phyloP scores from a whole-genome alignment of 2,329 filamentous ascomycete genomes.

The Botrytis fragariae region DNA sequence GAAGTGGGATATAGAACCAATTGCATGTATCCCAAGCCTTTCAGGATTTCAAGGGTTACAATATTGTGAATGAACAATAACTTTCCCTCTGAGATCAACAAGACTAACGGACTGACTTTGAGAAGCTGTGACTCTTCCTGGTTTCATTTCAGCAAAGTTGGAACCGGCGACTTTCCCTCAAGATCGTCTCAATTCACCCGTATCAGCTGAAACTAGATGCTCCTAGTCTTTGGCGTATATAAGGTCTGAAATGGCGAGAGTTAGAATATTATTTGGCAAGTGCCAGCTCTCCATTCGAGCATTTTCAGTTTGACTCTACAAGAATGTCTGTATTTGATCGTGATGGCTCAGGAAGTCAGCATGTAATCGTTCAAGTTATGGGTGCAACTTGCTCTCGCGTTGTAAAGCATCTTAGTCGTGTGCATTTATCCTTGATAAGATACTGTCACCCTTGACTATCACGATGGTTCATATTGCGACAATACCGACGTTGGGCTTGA shows the following conservation, averaged over 20 bases:
- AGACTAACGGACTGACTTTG: not conserved
- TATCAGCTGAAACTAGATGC: not conserved
- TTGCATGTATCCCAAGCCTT: not conserved
- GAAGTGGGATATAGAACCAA: not conserved
- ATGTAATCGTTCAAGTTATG: not conserved
- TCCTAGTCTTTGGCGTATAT: not conserved
- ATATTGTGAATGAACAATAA: too few relatives aligned
- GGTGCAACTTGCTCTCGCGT: too few relatives aligned
- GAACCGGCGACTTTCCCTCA: not conserved
- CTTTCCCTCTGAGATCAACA: not conserved
- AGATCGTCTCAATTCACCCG: not conserved
- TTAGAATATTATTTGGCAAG: not conserved
- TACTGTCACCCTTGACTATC: too few relatives aligned
- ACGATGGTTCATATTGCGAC: too few relatives aligned
- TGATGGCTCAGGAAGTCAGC: not conserved
- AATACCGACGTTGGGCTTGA: too few relatives aligned
- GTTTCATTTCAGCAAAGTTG: not conserved
- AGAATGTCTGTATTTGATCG: too few relatives aligned
- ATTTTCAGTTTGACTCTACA: too few relatives aligned
- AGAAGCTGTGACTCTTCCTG: not conserved
- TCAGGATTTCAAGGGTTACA: too few relatives aligned
- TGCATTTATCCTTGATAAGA: too few relatives aligned
- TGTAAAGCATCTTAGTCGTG: too few relatives aligned
- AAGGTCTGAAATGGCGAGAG: not conserved
- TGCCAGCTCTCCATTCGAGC: too few relatives aligned